A percentile compares a stretch with the other conserved stretches of the same genome.
Evolutionary conservation across 441 rosid species (phyloP).

Genomic region (Gossypium davidsonii): DNA sequence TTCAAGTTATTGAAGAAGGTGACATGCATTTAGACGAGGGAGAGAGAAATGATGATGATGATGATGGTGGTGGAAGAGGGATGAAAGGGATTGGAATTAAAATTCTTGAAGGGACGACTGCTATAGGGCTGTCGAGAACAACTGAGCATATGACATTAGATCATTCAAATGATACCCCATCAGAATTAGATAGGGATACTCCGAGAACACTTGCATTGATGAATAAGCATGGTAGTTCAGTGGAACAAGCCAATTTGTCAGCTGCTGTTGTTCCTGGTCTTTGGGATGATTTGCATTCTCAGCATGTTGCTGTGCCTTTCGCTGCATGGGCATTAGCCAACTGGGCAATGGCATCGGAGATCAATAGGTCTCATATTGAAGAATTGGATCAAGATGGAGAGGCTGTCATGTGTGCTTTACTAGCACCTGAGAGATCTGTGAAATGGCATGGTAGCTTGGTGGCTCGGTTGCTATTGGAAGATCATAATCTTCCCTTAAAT

Average conservation of each 20-base stretch:
- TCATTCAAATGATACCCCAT: constrained; percentile 29
- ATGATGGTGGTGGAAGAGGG: constrained; percentile 73
- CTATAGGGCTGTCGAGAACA: constrained; percentile 71
- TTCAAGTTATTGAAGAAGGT: constrained; percentile 91
- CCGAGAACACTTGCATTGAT: constrained; percentile 45
- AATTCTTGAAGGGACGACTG: constrained; percentile 84
- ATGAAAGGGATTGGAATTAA: constrained; percentile 85
- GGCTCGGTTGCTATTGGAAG: constrained; percentile 78
- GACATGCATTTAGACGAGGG: constrained; percentile 69
- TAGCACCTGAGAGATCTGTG: constrained; percentile 97
- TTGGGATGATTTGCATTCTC: constrained; percentile 98
- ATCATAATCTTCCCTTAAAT: constrained; percentile 63
- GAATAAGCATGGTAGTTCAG: constrained; percentile 44
- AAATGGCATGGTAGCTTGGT: constrained; percentile 98
- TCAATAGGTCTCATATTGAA: constrained; percentile 73
- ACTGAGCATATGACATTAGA: constrained; percentile 44
- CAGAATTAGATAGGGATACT: constrained; percentile 24
- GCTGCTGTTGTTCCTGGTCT: constrained; percentile 91
- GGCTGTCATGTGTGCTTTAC: constrained; percentile 80
- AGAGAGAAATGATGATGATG: constrained; percentile 49
- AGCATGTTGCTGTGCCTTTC: constrained; percentile 97
- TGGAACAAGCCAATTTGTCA: constrained; percentile 48
- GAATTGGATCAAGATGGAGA: constrained; percentile 85
- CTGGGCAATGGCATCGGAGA: constrained; percentile 92
- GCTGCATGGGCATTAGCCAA: constrained; percentile 97